These are phyloP conservation scores for Capronia americana DNA, from an alignment of 2,329 filamentous ascomycete species.

Conservation along the genomic window DNA sequence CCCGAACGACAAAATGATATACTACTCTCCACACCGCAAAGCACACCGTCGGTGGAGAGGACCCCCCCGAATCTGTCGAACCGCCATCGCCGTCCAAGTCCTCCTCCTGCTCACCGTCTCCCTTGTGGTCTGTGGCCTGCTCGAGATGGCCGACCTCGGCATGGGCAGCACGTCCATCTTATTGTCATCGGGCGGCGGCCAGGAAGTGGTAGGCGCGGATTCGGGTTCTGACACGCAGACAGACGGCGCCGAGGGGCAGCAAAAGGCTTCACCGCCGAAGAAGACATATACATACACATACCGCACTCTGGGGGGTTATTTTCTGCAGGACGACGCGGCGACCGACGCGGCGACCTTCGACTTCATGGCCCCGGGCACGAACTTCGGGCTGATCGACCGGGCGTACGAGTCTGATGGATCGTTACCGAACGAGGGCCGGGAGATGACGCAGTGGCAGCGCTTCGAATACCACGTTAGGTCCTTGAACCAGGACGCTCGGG, in stretches of 20 bases:
- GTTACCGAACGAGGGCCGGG: slow-evolving; percentile 33
- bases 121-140: slow-evolving; percentile 61
- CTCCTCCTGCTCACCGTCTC: slow-evolving; percentile 72
- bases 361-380: slow-evolving; percentile 44
- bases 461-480: slow-evolving; percentile 57
- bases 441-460: slow-evolving; percentile 63
- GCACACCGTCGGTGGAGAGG: slow-evolving; percentile 31
- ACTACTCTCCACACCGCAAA: slow-evolving; percentile 27
- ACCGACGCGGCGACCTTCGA: slow-evolving; percentile 57
- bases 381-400: slow-evolving; percentile 59
- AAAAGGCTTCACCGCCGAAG: slow-evolving; percentile 10
- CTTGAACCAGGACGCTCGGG: slow-evolving; percentile 51
- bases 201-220: slow-evolving; percentile 29
- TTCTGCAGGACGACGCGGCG: slow-evolving; percentile 54
- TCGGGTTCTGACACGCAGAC: slow-evolving; percentile 21
- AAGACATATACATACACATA: slow-evolving; percentile 27
- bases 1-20: slow-evolving; percentile 22
- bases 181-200: slow-evolving; percentile 11
- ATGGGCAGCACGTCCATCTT: slow-evolving; percentile 13
- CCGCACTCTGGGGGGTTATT: slow-evolving; percentile 32
- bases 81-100: slow-evolving; percentile 30
- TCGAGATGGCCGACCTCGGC: slow-evolving; percentile 27
- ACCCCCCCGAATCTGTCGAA: slow-evolving; percentile 28
- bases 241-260: not conserved
- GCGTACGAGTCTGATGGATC: slow-evolving; percentile 50